Conservation (phyloP, 1,284 basidiomycete genomes). For the Leccinum subspadiceum region DNA sequence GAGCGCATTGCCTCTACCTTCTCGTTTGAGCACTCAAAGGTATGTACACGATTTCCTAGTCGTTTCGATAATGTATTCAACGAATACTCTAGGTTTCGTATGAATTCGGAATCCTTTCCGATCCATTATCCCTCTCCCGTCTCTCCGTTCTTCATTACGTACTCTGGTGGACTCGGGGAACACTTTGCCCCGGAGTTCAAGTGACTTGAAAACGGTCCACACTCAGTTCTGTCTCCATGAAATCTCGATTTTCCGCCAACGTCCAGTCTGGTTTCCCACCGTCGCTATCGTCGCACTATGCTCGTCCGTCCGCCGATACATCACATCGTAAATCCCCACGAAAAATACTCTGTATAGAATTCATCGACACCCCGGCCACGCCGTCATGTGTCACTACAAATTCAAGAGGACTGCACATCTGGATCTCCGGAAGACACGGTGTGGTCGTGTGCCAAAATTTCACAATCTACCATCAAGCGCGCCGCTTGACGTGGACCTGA, state of each 20-base stretch:
- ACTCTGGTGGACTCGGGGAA: slow-evolving; percentile 26
- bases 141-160: slow-evolving; percentile 25
- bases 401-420: slow-evolving; percentile 5
- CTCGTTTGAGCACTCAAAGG: slow-evolving; percentile 19
- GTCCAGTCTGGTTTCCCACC: slow-evolving; percentile 11
- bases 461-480: slow-evolving; percentile 25
- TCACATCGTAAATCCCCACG: slow-evolving; percentile 6
- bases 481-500: slow-evolving; percentile 24
- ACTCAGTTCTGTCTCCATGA: slow-evolving; percentile 22
- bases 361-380: slow-evolving; percentile 12
- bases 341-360: slow-evolving; percentile 11
- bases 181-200: slow-evolving; percentile 1
- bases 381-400: slow-evolving; percentile 13
- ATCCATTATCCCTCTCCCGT: slow-evolving; percentile 12
- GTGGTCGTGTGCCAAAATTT: slow-evolving; percentile 35
- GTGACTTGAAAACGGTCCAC: slow-evolving; percentile 26
- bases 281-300: slow-evolving; percentile 5
- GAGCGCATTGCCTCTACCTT: slow-evolving; percentile 7
- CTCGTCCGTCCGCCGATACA: slow-evolving; percentile 6
- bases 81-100: slow-evolving; percentile 14
- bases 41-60: slow-evolving; percentile 11
- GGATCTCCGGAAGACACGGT: slow-evolving; percentile 12
- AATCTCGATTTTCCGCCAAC: slow-evolving; percentile 21
- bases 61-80: slow-evolving; percentile 5
- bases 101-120: slow-evolving; percentile 26